phyloP scores from a whole-genome alignment of 2,329 filamentous ascomycete species.

The Colletotrichum truncatum region DNA sequence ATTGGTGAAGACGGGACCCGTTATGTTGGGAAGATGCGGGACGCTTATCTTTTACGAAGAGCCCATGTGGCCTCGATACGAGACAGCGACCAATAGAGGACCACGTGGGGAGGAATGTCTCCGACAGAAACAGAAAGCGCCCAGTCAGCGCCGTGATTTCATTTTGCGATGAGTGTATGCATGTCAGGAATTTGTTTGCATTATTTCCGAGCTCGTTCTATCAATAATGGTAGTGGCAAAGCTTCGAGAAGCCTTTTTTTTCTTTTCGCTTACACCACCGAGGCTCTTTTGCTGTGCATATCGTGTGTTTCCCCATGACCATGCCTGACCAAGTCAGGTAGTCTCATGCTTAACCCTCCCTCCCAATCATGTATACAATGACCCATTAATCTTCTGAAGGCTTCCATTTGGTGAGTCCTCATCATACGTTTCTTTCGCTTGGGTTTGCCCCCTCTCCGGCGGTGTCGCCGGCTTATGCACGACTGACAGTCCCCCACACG shows the following conservation, averaged over 20 bases:
- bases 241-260: not conserved
- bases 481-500: not conserved
- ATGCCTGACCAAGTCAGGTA: no score
- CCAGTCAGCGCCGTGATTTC: not conserved
- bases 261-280: not conserved
- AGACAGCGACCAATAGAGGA: not conserved
- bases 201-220: not conserved
- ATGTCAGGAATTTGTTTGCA: not conserved
- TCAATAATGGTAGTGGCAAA: not conserved
- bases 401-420: not conserved
- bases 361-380: no score
- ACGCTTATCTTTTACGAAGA: not conserved
- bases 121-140: not conserved
- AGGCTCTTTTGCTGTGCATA: not conserved
- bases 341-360: no score
- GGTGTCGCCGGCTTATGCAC: not conserved
- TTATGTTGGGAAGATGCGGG: not conserved
- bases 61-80: conserved; percentile 2
- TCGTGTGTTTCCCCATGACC: no score
- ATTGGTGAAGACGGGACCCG: not conserved
- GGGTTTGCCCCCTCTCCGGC: not conserved
- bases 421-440: not conserved
- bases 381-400: no score
- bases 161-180: not conserved
- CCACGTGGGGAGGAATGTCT: not conserved